A percentile compares a stretch with the other conserved stretches of the same genome.
These are phyloP conservation scores for Blastomyces silverae DNA, from an alignment of 2,329 filamentous ascomycete species.

Conservation along the genomic window DNA sequence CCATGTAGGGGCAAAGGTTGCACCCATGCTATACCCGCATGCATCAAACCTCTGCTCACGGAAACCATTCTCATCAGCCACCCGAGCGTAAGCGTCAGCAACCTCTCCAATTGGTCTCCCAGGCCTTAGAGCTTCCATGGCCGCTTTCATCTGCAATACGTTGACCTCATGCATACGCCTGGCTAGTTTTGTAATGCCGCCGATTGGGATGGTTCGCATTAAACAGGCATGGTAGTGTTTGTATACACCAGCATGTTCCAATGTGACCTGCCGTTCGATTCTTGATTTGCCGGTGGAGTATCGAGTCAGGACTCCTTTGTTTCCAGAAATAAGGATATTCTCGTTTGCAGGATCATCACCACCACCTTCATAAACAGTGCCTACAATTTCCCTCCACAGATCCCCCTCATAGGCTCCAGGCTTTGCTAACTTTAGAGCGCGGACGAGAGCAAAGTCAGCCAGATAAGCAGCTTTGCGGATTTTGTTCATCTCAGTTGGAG, in stretches of 20 bases:
- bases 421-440: slow-evolving; percentile 31
- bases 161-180: slow-evolving; percentile 28
- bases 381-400: slow-evolving; percentile 32
- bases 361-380: slow-evolving; percentile 33
- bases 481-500: slow-evolving; percentile 28
- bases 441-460: slow-evolving; percentile 31
- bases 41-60: slow-evolving; percentile 29
- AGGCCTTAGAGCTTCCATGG: slow-evolving; percentile 27
- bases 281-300: slow-evolving; percentile 30
- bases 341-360: slow-evolving; percentile 34
- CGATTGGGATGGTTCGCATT: slow-evolving; percentile 32
- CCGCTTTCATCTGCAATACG: slow-evolving; percentile 28
- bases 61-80: slow-evolving; percentile 31
- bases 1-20: slow-evolving; percentile 27
- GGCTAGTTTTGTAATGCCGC: slow-evolving; percentile 27
- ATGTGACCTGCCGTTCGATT: slow-evolving; percentile 31
- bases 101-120: slow-evolving; percentile 28
- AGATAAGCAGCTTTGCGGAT: slow-evolving; percentile 33
- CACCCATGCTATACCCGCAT: slow-evolving; percentile 29
- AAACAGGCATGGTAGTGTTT: slow-evolving; percentile 34
- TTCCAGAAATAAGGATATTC: slow-evolving; percentile 33
- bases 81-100: slow-evolving; percentile 28
- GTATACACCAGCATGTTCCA: slow-evolving; percentile 32
- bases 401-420: slow-evolving; percentile 34
- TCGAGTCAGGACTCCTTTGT: slow-evolving; percentile 31